These are phyloP conservation scores for Debaryomyces psychrophilus DNA, from an alignment of 1,139 yeast genomes.

Conservation along the genomic window DNA sequence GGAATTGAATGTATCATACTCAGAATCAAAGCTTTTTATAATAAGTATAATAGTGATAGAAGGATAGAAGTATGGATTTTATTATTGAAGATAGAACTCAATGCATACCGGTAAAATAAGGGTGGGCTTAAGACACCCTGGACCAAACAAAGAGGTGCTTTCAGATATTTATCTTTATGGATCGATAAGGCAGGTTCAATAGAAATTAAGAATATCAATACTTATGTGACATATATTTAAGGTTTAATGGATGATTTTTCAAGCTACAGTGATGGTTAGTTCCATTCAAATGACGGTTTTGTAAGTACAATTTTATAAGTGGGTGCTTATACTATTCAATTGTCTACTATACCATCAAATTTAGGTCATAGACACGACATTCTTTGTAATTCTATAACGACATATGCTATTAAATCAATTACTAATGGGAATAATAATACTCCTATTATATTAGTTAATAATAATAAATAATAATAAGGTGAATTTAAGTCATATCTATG, in stretches of 20 bases:
- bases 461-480: too few species aligned
- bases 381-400: too few species aligned
- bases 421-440: too few species aligned
- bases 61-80: constrained; percentile 15
- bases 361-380: constrained; percentile 11
- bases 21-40: constrained; percentile 12
- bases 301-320: constrained; percentile 14
- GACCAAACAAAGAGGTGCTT: constrained; percentile 15
- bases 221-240: constrained; percentile 14
- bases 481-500: too few species aligned
- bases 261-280: constrained; percentile 13
- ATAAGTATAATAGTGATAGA: constrained; percentile 9
- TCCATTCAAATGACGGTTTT: constrained; percentile 13
- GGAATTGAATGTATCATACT: constrained; percentile 10
- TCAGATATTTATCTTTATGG: constrained; percentile 13
- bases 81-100: constrained; percentile 13
- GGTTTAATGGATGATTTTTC: constrained; percentile 12
- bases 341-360: constrained; percentile 13
- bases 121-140: constrained; percentile 11
- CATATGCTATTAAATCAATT: too few species aligned
- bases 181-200: constrained; percentile 11
- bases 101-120: constrained; percentile 7
- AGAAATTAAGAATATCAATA: constrained; percentile 9
- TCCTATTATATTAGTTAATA: too few species aligned
- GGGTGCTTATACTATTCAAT: constrained; percentile 15